phyloP scores from a whole-genome alignment of 2,329 filamentous ascomycete genomes.

The Alternaria gansuensis region DNA sequence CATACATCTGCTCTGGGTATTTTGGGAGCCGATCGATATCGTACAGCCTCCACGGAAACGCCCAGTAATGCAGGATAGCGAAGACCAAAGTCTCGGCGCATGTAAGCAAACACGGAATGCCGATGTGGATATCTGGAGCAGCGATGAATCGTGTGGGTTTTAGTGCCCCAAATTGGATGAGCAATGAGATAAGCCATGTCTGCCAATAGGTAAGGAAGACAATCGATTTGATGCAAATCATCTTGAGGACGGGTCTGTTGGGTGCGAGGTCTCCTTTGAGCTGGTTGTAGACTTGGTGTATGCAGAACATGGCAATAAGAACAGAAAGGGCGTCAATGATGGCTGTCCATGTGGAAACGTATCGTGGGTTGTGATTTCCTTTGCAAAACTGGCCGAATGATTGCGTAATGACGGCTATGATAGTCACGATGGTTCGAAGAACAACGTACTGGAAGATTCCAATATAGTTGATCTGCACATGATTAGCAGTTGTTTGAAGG shows the following conservation, averaged over 20 bases:
- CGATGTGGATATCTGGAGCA: conserved; percentile 80
- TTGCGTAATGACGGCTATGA: conserved; percentile 78
- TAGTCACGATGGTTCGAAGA: conserved; percentile 79
- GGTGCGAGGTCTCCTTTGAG: conserved; percentile 72
- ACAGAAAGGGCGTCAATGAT: conserved; percentile 76
- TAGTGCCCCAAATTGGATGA: conserved; percentile 68
- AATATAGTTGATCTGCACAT: conserved; percentile 72
- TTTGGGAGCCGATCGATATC: conserved; percentile 41
- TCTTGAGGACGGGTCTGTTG: conserved; percentile 79
- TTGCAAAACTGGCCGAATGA: conserved; percentile 77
- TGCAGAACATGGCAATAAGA: conserved; percentile 84
- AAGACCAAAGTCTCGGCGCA: conserved; percentile 89
- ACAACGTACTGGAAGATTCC: conserved; percentile 88
- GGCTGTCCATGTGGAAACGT: conserved; percentile 85
- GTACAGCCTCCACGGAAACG: conserved; percentile 81
- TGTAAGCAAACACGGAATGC: conserved; percentile 78
- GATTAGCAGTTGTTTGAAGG: conserved; percentile 30
- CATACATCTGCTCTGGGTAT: conserved; percentile 54
- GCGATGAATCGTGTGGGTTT: conserved; percentile 69
- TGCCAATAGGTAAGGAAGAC: conserved; percentile 96
- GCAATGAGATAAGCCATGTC: conserved; percentile 58
- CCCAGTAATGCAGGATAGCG: conserved; percentile 78
- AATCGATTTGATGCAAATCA: conserved; percentile 86
- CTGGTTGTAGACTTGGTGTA: conserved; percentile 88
- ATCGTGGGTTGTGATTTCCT: conserved; percentile 77